Conservation (phyloP, 2,329 filamentous ascomycete species). For the Myriangium duriaei region DNA sequence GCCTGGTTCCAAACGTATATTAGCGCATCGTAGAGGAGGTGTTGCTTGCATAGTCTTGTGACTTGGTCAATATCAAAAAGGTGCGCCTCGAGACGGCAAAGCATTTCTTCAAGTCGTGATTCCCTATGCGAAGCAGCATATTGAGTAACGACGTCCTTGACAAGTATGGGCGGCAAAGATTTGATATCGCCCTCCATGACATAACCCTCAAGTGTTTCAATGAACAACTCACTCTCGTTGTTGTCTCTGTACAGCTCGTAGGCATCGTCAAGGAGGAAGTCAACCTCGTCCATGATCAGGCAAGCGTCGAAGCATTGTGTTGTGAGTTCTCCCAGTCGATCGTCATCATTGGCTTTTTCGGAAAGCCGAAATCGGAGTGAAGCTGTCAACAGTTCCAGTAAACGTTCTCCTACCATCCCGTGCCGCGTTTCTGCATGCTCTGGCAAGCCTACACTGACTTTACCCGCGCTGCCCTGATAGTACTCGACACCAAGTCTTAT, state of each 20-base stretch:
- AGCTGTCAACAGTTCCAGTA: constrained; percentile 85
- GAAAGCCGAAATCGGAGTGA: constrained; percentile 78
- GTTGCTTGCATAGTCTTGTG: constrained; percentile 78
- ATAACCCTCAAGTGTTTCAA: constrained; percentile 78
- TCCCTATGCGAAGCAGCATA: constrained; percentile 67
- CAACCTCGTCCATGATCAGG: constrained; percentile 59
- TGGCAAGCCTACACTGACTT: constrained; percentile 83
- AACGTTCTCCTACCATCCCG: constrained; percentile 71
- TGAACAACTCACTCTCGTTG: constrained; percentile 60
- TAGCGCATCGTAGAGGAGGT: constrained; percentile 85
- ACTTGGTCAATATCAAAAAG: constrained; percentile 93
- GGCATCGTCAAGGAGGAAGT: constrained; percentile 82
- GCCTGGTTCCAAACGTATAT: constrained; percentile 96
- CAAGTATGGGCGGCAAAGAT: constrained; percentile 63
- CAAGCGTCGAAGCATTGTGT: constrained; percentile 69
- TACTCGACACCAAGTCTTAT: constrained; percentile 86
- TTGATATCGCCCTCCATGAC: constrained; percentile 68
- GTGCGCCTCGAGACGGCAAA: constrained; percentile 80
- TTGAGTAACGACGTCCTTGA: constrained; percentile 75
- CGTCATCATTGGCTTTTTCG: constrained; percentile 42
- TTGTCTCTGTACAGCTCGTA: constrained; percentile 83
- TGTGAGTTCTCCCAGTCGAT: constrained; percentile 57
- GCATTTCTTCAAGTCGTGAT: constrained; percentile 75
- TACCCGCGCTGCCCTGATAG: constrained; percentile 83
- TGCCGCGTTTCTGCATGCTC: constrained; percentile 68